Evolutionary conservation across 208 protist genomes (phyloP).

Genomic region (Leishmania lainsoni): DNA sequence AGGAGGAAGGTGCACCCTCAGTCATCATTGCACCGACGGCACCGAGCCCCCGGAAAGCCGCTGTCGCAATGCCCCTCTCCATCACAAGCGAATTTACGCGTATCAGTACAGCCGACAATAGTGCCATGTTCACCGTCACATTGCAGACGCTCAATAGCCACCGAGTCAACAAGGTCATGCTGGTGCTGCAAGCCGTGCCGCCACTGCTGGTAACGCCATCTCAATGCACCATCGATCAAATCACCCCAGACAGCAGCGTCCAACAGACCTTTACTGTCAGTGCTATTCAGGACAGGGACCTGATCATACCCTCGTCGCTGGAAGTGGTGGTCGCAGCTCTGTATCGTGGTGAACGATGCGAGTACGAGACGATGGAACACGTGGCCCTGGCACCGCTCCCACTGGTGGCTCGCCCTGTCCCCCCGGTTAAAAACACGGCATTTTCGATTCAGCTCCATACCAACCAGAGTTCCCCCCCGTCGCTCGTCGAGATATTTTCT

Average conservation of each 20-base stretch:
- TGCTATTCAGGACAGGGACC: constrained; percentile 39
- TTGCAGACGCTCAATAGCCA: constrained; percentile 8
- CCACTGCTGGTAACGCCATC: constrained; percentile 47
- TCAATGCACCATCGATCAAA: constrained; percentile 28
- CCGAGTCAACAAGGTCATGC: constrained; percentile 29
- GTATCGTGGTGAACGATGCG: constrained; percentile 39
- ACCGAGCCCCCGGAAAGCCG: neutral
- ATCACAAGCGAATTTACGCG: constrained; percentile 14
- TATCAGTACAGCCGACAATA: constrained; percentile 4
- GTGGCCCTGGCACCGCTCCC: constrained; percentile 62
- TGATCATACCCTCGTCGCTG: constrained; percentile 80
- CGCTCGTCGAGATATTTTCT: constrained; percentile 81
- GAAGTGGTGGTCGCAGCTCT: constrained; percentile 51
- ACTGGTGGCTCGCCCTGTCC: constrained; percentile 58
- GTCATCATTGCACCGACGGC: neutral
- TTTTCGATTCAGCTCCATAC: constrained; percentile 93
- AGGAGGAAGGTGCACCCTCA: neutral
- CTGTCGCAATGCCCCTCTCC: constrained; percentile 1
- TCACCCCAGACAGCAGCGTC: constrained; percentile 34
- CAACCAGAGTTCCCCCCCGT: constrained; percentile 63
- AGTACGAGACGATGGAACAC: constrained; percentile 40
- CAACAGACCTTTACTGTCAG: constrained; percentile 50
- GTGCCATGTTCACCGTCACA: constrained; percentile 26
- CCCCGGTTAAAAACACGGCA: constrained; percentile 68
- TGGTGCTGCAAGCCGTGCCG: constrained; percentile 49